Conservation (phyloP, 2,329 filamentous ascomycete genomes). For the Paecilomyces dactylethromorphus region DNA sequence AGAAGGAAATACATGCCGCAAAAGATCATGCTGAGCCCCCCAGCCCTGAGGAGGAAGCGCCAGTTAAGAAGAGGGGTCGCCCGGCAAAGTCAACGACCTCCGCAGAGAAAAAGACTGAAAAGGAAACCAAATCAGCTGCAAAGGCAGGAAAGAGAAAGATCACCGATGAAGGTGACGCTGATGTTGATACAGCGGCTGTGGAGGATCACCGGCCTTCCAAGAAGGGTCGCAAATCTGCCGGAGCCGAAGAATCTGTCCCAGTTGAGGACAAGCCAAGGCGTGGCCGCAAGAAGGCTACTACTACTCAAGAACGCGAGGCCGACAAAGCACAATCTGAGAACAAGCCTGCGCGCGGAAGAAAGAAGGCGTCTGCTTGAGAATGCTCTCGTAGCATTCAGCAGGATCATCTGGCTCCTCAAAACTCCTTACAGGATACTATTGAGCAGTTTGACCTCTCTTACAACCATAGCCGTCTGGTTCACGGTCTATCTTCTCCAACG, state of each 20-base stretch:
- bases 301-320: slow-evolving; percentile 5
- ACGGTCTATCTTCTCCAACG: not conserved
- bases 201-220: not conserved
- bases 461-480: not conserved
- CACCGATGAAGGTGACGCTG: not conserved
- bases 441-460: not conserved
- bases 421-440: not conserved
- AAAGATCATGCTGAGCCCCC: slow-evolving; percentile 6
- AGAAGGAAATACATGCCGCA: slow-evolving; percentile 5
- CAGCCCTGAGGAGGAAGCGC: slow-evolving; percentile 5
- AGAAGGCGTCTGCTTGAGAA: not conserved
- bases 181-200: not conserved
- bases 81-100: slow-evolving; percentile 8
- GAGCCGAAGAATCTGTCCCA: slow-evolving; percentile 1
- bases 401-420: not conserved
- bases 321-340: not conserved
- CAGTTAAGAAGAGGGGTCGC: slow-evolving; percentile 15
- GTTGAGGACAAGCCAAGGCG: slow-evolving; percentile 8
- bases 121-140: slow-evolving; percentile 14
- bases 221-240: slow-evolving; percentile 1
- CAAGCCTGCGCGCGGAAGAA: slow-evolving; percentile 1
- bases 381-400: not conserved
- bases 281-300: slow-evolving; percentile 2
- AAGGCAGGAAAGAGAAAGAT: slow-evolving; percentile 5
- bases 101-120: slow-evolving; percentile 23